Evolutionary conservation across 2,329 filamentous ascomycete species (phyloP).

Genomic region (Orbilia brochopaga): DNA sequence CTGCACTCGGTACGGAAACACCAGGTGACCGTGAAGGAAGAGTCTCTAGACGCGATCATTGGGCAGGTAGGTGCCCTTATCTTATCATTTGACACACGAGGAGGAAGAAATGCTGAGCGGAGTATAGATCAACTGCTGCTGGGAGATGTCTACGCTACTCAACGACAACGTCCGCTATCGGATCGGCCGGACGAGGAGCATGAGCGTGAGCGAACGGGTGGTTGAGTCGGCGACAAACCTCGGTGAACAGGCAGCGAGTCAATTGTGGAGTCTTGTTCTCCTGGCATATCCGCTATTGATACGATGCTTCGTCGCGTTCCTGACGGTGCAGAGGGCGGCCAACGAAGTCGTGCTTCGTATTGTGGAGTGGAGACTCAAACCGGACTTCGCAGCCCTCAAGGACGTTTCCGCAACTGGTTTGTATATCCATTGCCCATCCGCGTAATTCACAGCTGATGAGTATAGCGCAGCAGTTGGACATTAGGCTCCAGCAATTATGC

Average conservation of each 20-base stretch:
- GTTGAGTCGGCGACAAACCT: constrained; percentile 85
- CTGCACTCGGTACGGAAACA: constrained; percentile 83
- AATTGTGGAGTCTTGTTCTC: constrained; percentile 52
- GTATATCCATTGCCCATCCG: constrained; percentile 22
- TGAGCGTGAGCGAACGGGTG: constrained; percentile 92
- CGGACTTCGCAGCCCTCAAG: constrained; percentile 82
- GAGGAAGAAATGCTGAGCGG: constrained; percentile 59
- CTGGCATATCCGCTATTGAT: constrained; percentile 53
- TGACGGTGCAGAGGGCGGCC: constrained; percentile 78
- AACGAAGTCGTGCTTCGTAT: constrained; percentile 79
- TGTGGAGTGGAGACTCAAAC: constrained; percentile 82
- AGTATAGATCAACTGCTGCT: constrained; percentile 94
- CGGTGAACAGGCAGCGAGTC: constrained; percentile 66
- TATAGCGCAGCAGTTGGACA: constrained; percentile 88
- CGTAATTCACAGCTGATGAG: constrained; percentile 30
- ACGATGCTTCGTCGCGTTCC: constrained; percentile 71
- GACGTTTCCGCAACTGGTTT: constrained; percentile 82
- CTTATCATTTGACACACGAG: not conserved
- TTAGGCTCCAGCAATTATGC: constrained; percentile 94
- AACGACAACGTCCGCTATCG: constrained; percentile 89
- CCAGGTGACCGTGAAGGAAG: constrained; percentile 79
- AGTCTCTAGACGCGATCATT: constrained; percentile 73
- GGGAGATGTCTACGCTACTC: constrained; percentile 82
- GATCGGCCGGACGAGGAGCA: constrained; percentile 75
- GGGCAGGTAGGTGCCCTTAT: constrained; percentile 43